A percentile compares a stretch with the other conserved stretches of the same genome.
Conservation (phyloP, 2,329 filamentous ascomycete species). For the Xylariaceae sp. region DNA sequence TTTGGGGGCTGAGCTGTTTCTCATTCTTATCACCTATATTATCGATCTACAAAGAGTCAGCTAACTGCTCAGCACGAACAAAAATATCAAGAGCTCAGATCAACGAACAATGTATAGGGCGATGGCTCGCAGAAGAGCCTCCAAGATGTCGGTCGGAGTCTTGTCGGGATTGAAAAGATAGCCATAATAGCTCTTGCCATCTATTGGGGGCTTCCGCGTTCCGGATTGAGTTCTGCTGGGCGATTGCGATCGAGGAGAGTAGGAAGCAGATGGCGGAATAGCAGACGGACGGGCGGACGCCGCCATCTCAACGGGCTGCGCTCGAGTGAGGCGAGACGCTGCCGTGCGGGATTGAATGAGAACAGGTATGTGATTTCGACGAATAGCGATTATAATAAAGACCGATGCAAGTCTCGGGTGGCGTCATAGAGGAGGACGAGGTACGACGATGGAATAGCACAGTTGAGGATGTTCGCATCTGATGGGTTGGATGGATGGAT, state of each 20-base stretch:
- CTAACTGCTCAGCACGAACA: not conserved
- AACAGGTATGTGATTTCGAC: too few relatives aligned
- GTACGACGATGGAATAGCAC: too few relatives aligned
- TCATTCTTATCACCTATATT: constrained; percentile 56
- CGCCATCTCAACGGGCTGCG: not conserved
- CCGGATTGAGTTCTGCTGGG: constrained; percentile 13
- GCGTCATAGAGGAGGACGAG: too few relatives aligned
- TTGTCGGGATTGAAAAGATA: constrained; percentile 68
- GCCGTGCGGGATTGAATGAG: too few relatives aligned
- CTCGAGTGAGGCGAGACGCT: too few relatives aligned
- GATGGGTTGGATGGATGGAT: constrained; percentile 3
- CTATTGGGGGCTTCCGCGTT: constrained; percentile 16
- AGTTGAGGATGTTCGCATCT: constrained; percentile 5
- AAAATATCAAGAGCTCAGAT: not conserved
- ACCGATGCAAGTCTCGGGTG: too few relatives aligned
- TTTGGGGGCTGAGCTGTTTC: constrained; percentile 56
- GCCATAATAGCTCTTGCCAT: constrained; percentile 50
- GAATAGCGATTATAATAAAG: too few relatives aligned
- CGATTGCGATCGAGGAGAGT: constrained; percentile 10
- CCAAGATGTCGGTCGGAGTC: constrained; percentile 61
- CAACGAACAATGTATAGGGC: constrained; percentile 64
- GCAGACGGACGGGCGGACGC: constrained; percentile 10
- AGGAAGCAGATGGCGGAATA: constrained; percentile 9
- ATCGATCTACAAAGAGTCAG: constrained; percentile 40
- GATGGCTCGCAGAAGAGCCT: constrained; percentile 65